These are phyloP conservation scores for Jackrogersella multiformis DNA, from an alignment of 495 filamentous ascomycete species.

Conservation along the genomic window DNA sequence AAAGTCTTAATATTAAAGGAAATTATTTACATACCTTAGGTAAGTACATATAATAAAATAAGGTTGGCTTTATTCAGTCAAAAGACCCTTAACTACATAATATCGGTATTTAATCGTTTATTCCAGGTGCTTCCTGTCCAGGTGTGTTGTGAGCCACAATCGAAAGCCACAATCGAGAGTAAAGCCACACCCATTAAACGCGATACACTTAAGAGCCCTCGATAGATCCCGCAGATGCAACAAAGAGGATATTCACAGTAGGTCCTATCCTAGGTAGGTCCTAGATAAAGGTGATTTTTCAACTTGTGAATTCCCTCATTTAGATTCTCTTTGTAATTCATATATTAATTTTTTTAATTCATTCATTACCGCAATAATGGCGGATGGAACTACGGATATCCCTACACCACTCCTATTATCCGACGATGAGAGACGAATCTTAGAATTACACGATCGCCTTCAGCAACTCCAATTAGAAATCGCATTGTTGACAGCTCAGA, in stretches of 20 bases:
- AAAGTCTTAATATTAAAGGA: too few species aligned
- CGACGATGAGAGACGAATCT: slow-evolving; percentile 66
- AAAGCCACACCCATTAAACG: slow-evolving; percentile 16
- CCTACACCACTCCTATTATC: slow-evolving; percentile 60
- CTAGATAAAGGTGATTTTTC: background rate
- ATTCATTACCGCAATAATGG: slow-evolving; percentile 37
- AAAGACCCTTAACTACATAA: too few species aligned
- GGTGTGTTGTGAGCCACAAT: too few species aligned
- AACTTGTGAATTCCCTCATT: background rate
- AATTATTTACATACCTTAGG: too few species aligned
- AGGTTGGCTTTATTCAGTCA: too few species aligned
- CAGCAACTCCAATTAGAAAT: slow-evolving; percentile 76
- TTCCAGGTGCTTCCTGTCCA: too few species aligned
- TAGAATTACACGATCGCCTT: slow-evolving; percentile 74
- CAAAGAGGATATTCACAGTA: background rate
- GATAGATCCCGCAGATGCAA: background rate
- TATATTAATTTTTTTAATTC: background rate
- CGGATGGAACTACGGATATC: slow-evolving; percentile 12
- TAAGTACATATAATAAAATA: too few species aligned
- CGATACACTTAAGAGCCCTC: background rate
- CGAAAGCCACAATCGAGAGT: slow-evolving; percentile 2
- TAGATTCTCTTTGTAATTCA: background rate
- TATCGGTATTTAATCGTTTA: too few species aligned
- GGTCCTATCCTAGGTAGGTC: too few species aligned
- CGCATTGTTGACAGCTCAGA: slow-evolving; percentile 68